These are phyloP conservation scores for Aspergillus caelatus DNA, from an alignment of 2,329 filamentous ascomycete species.

Conservation along the genomic window DNA sequence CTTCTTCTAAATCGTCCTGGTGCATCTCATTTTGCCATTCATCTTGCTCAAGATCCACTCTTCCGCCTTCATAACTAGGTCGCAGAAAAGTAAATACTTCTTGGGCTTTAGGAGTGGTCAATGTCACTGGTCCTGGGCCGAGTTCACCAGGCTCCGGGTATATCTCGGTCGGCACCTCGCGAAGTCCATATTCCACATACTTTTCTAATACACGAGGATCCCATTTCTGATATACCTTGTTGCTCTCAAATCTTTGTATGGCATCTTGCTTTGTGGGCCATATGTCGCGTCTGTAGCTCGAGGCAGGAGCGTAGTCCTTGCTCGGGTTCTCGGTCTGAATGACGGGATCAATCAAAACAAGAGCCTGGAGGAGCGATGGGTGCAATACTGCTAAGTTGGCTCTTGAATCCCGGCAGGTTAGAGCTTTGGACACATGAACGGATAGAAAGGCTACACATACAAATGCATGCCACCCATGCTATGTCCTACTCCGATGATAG, in stretches of 20 bases:
- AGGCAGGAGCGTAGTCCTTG: not conserved
- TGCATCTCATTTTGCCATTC: constrained; percentile 39
- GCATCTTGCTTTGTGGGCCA: constrained; percentile 6
- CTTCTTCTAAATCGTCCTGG: constrained; percentile 19
- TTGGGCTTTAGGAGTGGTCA: constrained; percentile 8
- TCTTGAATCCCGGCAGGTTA: not conserved
- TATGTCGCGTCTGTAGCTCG: constrained; percentile 5
- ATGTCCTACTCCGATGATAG: constrained; percentile 80
- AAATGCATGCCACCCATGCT: constrained; percentile 77
- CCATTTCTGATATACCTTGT: constrained; percentile 1
- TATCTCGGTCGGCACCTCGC: constrained; percentile 1
- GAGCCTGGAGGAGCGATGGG: constrained; percentile 3
- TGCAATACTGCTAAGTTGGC: constrained; percentile 2
- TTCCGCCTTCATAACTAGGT: constrained; percentile 4
- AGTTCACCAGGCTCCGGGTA: not conserved
- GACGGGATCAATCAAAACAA: constrained; percentile 6
- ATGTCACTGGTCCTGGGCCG: not conserved
- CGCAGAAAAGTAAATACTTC: constrained; percentile 6
- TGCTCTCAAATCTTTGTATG: not conserved
- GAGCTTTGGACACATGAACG: no score
- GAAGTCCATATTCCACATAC: constrained; percentile 4
- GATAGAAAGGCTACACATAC: constrained; percentile 12
- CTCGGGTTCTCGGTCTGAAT: not conserved
- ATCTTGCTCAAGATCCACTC: constrained; percentile 6
- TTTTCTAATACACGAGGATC: not conserved